Evolutionary conservation across 2,329 filamentous ascomycete genomes (phyloP).

Genomic region (Ophiostoma himal-ulmi): DNA sequence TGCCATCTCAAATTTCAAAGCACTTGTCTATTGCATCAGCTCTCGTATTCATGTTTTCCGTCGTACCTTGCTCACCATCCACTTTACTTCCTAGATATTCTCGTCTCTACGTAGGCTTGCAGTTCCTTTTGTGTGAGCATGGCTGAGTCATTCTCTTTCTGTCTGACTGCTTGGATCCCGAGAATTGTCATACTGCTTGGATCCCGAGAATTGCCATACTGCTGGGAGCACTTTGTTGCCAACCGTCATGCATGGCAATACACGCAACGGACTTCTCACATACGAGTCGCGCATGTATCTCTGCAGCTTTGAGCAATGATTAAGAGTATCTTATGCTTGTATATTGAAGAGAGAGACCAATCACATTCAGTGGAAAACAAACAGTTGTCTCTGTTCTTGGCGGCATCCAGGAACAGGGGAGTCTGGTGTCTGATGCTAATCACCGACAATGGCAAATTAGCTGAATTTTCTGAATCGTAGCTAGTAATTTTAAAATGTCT

Average conservation of each 20-base stretch:
- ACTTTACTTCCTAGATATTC: constrained; percentile 11
- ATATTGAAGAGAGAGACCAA: background rate
- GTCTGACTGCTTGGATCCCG: background rate
- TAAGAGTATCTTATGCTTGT: background rate
- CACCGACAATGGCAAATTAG: background rate
- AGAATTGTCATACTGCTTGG: background rate
- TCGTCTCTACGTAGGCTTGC: background rate
- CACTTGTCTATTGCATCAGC: background rate
- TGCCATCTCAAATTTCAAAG: background rate
- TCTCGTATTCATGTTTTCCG: background rate
- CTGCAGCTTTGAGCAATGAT: background rate
- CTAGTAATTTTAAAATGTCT: background rate
- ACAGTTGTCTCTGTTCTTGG: background rate
- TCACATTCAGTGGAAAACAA: background rate
- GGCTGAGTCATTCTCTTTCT: background rate
- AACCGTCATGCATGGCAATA: background rate
- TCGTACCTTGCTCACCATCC: background rate
- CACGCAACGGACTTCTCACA: background rate
- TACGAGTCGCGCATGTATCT: background rate
- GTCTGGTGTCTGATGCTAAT: background rate
- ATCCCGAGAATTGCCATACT: background rate
- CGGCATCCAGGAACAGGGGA: background rate
- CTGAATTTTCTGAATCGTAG: background rate
- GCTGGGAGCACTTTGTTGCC: background rate
- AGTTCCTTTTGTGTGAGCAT: background rate